phyloP scores from a whole-genome alignment of 306 rosid genomes.

The Abrus pulchellus region DNA sequence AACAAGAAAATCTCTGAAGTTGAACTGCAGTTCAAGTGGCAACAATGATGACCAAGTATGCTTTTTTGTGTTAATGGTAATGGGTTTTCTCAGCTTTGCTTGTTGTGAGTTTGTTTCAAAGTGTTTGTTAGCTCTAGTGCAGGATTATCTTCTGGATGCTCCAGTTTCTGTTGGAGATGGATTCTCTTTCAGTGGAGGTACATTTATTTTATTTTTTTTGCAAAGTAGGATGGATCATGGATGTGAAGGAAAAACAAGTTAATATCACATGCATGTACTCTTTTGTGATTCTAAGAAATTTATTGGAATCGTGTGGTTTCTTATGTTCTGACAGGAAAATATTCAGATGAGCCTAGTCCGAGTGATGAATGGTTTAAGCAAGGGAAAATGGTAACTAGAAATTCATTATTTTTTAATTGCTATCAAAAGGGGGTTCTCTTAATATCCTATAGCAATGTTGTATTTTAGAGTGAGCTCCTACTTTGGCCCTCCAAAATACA shows the following conservation, averaged over 20 bases:
- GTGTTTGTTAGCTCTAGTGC: slow-evolving; percentile 25
- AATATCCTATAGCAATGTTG: not conserved
- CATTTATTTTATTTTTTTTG: too few relatives aligned
- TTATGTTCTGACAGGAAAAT: slow-evolving; percentile 70
- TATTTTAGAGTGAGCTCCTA: not conserved
- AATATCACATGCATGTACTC: not conserved
- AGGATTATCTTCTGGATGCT: slow-evolving; percentile 88
- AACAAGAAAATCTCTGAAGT: slow-evolving; percentile 48
- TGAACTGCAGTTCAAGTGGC: slow-evolving; percentile 61
- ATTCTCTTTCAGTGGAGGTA: slow-evolving; percentile 91
- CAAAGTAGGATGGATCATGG: not conserved
- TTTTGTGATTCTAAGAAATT: slow-evolving; percentile 30
- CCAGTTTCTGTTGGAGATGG: slow-evolving; percentile 85
- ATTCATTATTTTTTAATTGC: not conserved
- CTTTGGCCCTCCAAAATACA: not conserved
- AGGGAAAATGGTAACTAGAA: slow-evolving; percentile 71
- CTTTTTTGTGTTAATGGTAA: not conserved
- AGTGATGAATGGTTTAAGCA: slow-evolving; percentile 92
- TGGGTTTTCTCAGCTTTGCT: slow-evolving; percentile 17
- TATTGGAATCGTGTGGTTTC: slow-evolving; percentile 21
- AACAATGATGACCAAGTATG: slow-evolving; percentile 56
- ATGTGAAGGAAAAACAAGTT: not conserved
- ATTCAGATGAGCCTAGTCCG: slow-evolving; percentile 83
- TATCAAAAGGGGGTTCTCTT: slow-evolving; percentile 5
- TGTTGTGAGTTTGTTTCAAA: not conserved